Conservation (phyloP, 441 rosid genomes). For the Macaranga tanarius region DNA sequence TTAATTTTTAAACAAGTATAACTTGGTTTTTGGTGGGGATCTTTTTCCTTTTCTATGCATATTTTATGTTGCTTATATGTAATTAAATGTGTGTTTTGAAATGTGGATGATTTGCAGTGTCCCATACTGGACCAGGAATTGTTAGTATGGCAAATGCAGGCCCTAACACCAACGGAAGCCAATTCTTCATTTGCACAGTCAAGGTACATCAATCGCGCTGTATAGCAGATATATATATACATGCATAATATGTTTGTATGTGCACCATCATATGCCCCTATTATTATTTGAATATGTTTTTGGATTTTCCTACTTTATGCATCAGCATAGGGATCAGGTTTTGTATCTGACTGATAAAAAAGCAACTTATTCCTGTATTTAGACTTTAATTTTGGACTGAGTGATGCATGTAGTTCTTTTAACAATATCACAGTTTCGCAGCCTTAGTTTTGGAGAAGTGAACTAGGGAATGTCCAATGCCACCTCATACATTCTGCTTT, state of each 20-base stretch:
- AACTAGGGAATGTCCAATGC: neutral
- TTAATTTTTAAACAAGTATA: constrained; percentile 1
- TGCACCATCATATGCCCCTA: neutral
- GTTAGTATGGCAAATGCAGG: constrained; percentile 99
- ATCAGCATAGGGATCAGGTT: neutral
- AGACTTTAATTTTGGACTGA: neutral
- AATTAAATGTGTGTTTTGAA: constrained; percentile 17
- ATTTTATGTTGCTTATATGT: neutral
- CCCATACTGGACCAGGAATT: constrained; percentile 89
- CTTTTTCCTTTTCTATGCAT: constrained; percentile 1
- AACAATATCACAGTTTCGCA: neutral
- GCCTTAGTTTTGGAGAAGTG: neutral
- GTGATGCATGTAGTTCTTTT: neutral
- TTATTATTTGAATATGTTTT: neutral
- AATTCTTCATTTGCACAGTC: constrained; percentile 94
- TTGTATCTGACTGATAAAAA: neutral
- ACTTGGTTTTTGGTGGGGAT: neutral
- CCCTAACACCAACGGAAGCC: constrained; percentile 98
- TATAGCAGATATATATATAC: neutral
- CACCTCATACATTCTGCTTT: neutral
- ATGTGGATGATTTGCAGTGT: constrained; percentile 52
- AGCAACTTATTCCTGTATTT: too few relatives aligned
- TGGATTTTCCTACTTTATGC: neutral
- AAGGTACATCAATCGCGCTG: constrained; percentile 46
- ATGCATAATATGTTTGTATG: neutral